Conservation (phyloP, 805 yeast genomes). For the Candida nemodendra region DNA sequence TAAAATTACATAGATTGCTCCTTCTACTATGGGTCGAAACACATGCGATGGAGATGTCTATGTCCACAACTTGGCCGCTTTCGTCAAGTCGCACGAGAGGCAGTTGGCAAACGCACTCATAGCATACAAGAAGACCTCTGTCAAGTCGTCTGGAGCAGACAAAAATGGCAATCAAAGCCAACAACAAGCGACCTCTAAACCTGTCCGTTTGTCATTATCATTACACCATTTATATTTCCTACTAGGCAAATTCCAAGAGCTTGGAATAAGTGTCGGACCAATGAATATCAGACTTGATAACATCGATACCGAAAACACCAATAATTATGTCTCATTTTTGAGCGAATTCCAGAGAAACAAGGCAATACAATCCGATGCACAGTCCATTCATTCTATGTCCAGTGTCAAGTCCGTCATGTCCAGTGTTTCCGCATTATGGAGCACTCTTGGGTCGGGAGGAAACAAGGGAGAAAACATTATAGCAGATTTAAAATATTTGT, state of each 20-base stretch:
- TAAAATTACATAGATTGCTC: background rate
- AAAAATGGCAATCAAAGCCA: constrained; percentile 13
- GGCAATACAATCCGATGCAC: constrained; percentile 34
- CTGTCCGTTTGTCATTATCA: constrained; percentile 56
- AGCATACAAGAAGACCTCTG: constrained; percentile 46
- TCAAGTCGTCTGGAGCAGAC: constrained; percentile 11
- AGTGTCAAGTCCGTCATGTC: constrained; percentile 56
- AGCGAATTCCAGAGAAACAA: constrained; percentile 48
- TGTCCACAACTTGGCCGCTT: constrained; percentile 51
- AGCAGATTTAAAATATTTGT: constrained; percentile 51
- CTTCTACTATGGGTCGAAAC: constrained; percentile 23
- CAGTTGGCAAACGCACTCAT: constrained; percentile 58
- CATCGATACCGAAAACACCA: constrained; percentile 49
- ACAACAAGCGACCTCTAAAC: constrained; percentile 35
- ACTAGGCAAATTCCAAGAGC: constrained; percentile 52
- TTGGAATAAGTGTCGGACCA: constrained; percentile 56
- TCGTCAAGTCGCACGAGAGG: constrained; percentile 54
- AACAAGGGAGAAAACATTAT: constrained; percentile 43
- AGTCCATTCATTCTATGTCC: constrained; percentile 56
- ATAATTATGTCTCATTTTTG: constrained; percentile 55
- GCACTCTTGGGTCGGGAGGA: constrained; percentile 34
- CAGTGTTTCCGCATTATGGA: constrained; percentile 43
- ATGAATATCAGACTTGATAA: constrained; percentile 57
- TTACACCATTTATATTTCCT: constrained; percentile 63
- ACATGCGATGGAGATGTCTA: constrained; percentile 58